phyloP scores from a whole-genome alignment of 192 early-diverging fungal species.

The Gaertneriomyces sp. region DNA sequence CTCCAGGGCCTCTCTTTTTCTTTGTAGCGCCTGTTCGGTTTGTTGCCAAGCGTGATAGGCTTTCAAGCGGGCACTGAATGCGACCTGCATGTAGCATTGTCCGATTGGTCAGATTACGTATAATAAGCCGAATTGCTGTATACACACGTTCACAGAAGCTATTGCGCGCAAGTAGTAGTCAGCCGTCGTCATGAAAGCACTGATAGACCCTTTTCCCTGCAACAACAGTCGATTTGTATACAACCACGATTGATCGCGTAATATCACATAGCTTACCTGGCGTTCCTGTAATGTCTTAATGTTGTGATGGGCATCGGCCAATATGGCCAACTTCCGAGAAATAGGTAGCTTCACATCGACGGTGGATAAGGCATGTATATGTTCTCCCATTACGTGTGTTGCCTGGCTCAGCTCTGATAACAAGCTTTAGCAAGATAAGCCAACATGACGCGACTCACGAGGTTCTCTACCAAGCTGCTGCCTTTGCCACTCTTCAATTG shows the following conservation, averaged over 20 bases:
- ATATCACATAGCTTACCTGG: conserved; percentile 44
- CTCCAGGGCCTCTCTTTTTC: conserved; percentile 51
- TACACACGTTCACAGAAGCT: conserved; percentile 65
- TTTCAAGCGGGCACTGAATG: conserved; percentile 71
- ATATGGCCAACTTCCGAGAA: conserved; percentile 60
- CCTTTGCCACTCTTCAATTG: conserved; percentile 58
- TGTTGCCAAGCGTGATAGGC: conserved; percentile 67
- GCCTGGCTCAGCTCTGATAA: conserved; percentile 40
- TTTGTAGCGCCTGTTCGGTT: conserved; percentile 64
- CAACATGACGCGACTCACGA: not conserved
- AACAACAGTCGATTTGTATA: not conserved
- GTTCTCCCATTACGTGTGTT: conserved; percentile 78
- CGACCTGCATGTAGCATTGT: conserved; percentile 37
- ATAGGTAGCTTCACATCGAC: conserved; percentile 69
- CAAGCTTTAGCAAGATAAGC: not conserved
- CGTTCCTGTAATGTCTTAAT: conserved; percentile 74
- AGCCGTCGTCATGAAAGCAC: conserved; percentile 70
- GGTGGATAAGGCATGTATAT: conserved; percentile 66
- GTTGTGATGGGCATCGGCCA: conserved; percentile 77
- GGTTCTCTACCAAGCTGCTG: not conserved
- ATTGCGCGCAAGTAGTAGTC: conserved; percentile 90
- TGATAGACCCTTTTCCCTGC: conserved; percentile 67
- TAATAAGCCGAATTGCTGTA: not conserved
- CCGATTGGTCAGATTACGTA: conserved; percentile 5
- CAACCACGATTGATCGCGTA: not conserved